Base-by-base conservation (phyloP, 2,329 filamentous ascomycete species). In the Tolypocladium paradoxum region DNA sequence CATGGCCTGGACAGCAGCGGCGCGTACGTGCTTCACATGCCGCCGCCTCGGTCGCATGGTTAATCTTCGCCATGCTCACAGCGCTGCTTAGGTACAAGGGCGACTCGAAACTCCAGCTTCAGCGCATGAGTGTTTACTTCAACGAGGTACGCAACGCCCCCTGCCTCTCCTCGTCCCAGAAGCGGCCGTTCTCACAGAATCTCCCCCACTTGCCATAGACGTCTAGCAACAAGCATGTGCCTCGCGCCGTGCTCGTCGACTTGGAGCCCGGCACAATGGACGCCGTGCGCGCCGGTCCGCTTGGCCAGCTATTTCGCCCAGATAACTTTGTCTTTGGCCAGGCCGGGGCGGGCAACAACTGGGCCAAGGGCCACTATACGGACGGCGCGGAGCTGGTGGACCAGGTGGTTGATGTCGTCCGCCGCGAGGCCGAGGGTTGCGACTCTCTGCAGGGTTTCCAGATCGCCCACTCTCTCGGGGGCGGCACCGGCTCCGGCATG, bases 81-180 rank as follows among this genome's bases (percentile, higher is more conserved):
- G 43, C 43, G 2, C 9, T 31, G 27, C 11, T 7, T 29, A 46
- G 43, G 4, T 46, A 97, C 85, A 93, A 93, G 76, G 93, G 93
- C 72, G 91, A 89, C 65, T 97, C 92, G 47, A 92, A 97, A 76
- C 90, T 97, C 72, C 93, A 99, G 83, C 86, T 97, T 65, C 93
- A 97, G 88, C 91, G 93, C 70, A 96, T 97, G 91, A 99, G 91
- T 75, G 92, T 97, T 74, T 96, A 97, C 84, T 96, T 97, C 87
- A 91, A 96, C 69, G 77, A 81, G 76, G 77, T 79, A n/a, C 18
- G 43, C 43, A n/a, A 7, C 12, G 14, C 18, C 27, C 20, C 18
- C 22, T 9, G 22, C 16, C 18, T 8, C 24, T 29, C n/a, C 2
- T 2, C 24, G 4, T 12, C 18, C 43, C 18, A 3, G 9, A 1